Base-by-base conservation (phyloP, 257 asterid genomes). In the Solanum gracilifrons region DNA sequence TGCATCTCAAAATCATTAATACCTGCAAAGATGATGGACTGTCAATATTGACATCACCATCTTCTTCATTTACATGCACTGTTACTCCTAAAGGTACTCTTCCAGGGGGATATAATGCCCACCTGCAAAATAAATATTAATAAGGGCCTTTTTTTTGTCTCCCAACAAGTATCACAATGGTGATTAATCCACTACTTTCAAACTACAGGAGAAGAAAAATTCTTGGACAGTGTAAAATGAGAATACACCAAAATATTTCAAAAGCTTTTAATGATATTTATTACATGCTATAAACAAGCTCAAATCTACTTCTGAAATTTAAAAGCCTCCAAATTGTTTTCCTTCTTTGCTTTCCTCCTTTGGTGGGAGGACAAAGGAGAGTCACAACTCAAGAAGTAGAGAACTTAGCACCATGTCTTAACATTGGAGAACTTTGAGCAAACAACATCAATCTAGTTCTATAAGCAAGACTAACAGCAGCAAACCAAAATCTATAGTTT, bases 51-150 rank as follows among this genome's bases (percentile, higher is more conserved):
- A 97, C 99, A 92, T 97, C 99, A 37, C 99, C 99, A 84, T 97
- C 96, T 87, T 96, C 98, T 92, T 97, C 99, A 87, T 97, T 95
- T 77, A 97, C 98, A 91, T 96, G 99, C 86, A 97, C 96, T 27
- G 98, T 95, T 91, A 97, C 98, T 89, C 99, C 99, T 91, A 91
- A 90, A 86, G 99, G 99, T 88, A 97, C 99, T 91, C 95, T 95
- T 87, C 99, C 99, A 4, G 99, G 99, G 88, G 99, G 99, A 96
- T 97, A 97, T 92, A 97, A 87, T 25, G 99, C 99, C 99, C 99
- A 97, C 95, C 99, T 97, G 87, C 92, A 46, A 46, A 80, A 80
- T 46, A 80, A 46, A 80, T 27, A 80, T 46, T 27, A 48, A 16
- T 18, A 80, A 10, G 33, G 20, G 58, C 69, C 41, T 29, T 80